Conservation (phyloP, 306 rosid species). For the Pachyrhizus erosus region DNA sequence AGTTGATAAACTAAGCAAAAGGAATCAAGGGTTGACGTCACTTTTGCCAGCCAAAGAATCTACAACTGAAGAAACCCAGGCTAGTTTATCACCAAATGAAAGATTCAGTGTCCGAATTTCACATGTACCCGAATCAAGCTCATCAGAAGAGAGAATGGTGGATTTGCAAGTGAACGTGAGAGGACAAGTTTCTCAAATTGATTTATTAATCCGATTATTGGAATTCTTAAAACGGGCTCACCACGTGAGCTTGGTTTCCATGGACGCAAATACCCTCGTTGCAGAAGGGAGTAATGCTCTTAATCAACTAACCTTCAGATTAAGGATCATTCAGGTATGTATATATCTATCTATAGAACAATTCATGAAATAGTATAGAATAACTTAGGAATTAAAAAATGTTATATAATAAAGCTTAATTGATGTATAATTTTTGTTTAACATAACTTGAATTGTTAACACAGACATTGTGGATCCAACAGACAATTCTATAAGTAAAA, state of each 20-base stretch:
- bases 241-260: slow-evolving; percentile 62
- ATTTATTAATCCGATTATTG: slow-evolving; percentile 61
- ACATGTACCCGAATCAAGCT: slow-evolving; percentile 55
- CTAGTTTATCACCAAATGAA: slow-evolving; percentile 47
- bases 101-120: slow-evolving; percentile 56
- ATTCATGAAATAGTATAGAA: background rate
- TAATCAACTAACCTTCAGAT: slow-evolving; percentile 62
- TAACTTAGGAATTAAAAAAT: background rate
- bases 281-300: slow-evolving; percentile 42
- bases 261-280: slow-evolving; percentile 61
- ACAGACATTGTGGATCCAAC: background rate
- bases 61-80: slow-evolving; percentile 20
- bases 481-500: background rate
- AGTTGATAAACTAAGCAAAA: slow-evolving; percentile 59
- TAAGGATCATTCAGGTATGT: slow-evolving; percentile 78
- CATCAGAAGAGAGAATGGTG: slow-evolving; percentile 52
- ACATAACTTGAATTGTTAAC: background rate
- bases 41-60: slow-evolving; percentile 38
- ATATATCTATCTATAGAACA: slow-evolving; percentile 1
- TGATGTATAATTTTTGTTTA: background rate
- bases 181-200: slow-evolving; percentile 55
- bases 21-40: slow-evolving; percentile 60
- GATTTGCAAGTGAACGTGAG: slow-evolving; percentile 69
- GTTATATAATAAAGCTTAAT: background rate
- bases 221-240: slow-evolving; percentile 65